phyloP scores from a whole-genome alignment of 1,284 basidiomycete genomes.

The Hymenochaete sp. region DNA sequence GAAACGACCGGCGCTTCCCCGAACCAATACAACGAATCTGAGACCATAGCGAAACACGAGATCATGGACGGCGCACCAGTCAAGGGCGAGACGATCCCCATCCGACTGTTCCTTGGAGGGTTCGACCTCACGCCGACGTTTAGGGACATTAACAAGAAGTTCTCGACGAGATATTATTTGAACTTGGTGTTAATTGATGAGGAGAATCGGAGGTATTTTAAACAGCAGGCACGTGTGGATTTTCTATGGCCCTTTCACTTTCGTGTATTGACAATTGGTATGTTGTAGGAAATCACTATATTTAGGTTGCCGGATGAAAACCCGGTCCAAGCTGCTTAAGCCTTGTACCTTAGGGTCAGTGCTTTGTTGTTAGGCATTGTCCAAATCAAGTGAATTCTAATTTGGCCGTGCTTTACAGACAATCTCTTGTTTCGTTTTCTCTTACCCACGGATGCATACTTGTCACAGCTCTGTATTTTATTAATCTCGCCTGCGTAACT shows the following conservation, averaged over 20 bases:
- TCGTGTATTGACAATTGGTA: constrained; percentile 7
- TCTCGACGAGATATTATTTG: constrained; percentile 92
- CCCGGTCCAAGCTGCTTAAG: no score
- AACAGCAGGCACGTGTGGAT: constrained; percentile 58
- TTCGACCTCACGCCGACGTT: constrained; percentile 98
- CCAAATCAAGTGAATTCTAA: no score
- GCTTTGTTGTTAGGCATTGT: no score
- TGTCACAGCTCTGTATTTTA: no score
- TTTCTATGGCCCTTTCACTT: not conserved
- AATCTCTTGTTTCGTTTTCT: no score
- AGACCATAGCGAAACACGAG: constrained; percentile 99
- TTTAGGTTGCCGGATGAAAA: constrained; percentile 34
- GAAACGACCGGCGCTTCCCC: constrained; percentile 95
- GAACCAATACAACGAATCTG: constrained; percentile 98
- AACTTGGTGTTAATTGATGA: constrained; percentile 97
- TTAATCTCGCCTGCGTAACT: no score
- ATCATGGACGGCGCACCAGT: constrained; percentile 98
- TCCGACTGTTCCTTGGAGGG: constrained; percentile 93
- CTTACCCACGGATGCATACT: no score
- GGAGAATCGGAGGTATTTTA: constrained; percentile 94
- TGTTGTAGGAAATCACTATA: constrained; percentile 29
- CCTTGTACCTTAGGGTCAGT: no score
- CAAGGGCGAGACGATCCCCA: constrained; percentile 95
- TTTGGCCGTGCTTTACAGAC: no score
- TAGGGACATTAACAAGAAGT: constrained; percentile 99